Conservation (phyloP, 2,329 filamentous ascomycete genomes). For the Fusarium miscanthi region DNA sequence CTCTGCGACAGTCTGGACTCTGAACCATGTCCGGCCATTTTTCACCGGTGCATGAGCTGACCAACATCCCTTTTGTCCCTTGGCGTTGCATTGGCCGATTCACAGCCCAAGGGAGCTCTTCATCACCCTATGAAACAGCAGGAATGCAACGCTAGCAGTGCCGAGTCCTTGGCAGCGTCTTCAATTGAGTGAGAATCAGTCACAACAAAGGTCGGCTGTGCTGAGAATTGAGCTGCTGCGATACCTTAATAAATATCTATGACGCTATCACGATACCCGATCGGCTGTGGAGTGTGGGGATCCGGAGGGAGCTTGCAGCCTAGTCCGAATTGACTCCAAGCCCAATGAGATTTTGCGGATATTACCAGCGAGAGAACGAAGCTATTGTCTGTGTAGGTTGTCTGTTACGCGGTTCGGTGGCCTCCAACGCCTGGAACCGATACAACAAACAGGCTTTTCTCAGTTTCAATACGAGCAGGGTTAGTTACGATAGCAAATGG, state of each 20-base stretch:
- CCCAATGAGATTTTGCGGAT: conserved; percentile 8
- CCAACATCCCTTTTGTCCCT: conserved; percentile 14
- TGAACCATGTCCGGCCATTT: conserved; percentile 15
- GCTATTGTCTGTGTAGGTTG: conserved; percentile 31
- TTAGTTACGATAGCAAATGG: conserved; percentile 29
- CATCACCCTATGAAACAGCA: conserved; percentile 6
- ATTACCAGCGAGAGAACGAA: conserved; percentile 9
- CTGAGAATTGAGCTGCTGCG: conserved; percentile 8
- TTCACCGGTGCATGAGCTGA: conserved; percentile 29
- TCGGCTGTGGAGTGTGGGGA: conserved; percentile 30
- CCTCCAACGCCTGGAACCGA: not conserved
- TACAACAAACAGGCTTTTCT: conserved; percentile 29
- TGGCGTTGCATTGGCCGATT: conserved; percentile 14
- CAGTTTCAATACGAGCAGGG: conserved; percentile 10
- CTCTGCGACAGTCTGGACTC: conserved; percentile 4
- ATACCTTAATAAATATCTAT: conserved; percentile 32
- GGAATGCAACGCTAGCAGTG: conserved; percentile 28
- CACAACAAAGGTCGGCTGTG: conserved; percentile 12
- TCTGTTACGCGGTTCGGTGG: conserved; percentile 29
- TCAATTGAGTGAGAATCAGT: conserved; percentile 8
- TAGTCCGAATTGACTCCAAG: conserved; percentile 11
- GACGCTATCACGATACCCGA: conserved; percentile 33
- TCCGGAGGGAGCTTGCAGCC: conserved; percentile 6
- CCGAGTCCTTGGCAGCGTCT: conserved; percentile 35
- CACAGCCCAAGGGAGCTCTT: conserved; percentile 10